A percentile compares a stretch with the other conserved stretches of the same genome.
phyloP scores from a whole-genome alignment of 2,329 filamentous ascomycete genomes.

The Samsoniella hepiali region DNA sequence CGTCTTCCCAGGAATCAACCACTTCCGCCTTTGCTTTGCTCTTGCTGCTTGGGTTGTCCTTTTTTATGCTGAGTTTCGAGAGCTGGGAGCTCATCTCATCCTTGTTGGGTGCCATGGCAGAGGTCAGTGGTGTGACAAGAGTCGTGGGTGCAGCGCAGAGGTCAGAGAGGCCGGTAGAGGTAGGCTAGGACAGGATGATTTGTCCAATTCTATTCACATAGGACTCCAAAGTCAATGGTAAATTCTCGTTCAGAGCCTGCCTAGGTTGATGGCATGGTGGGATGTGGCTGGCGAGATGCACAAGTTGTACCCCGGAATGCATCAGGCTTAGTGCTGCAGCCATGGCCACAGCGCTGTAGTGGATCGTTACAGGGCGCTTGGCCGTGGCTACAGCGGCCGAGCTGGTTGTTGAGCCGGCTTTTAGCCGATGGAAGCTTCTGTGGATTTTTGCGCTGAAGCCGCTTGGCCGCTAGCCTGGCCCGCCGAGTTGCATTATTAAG shows the following conservation, averaged over 20 bases:
- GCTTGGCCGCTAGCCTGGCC: conserved; percentile 19
- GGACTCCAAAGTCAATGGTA: too few species aligned
- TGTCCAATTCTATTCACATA: too few species aligned
- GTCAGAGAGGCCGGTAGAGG: background rate
- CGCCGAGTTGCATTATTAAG: conserved; percentile 29
- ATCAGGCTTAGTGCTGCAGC: background rate
- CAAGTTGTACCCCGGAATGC: background rate
- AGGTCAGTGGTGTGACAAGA: too few species aligned
- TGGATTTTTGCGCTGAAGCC: conserved; percentile 26
- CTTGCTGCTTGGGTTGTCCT: background rate
- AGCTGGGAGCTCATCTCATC: conserved; percentile 30
- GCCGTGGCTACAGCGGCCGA: background rate
- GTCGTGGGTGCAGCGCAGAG: background rate
- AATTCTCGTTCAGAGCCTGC: too few species aligned
- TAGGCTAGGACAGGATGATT: too few species aligned
- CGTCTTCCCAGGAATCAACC: conserved; percentile 54
- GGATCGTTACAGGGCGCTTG: background rate
- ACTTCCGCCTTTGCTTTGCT: conserved; percentile 31
- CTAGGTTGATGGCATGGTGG: too few species aligned
- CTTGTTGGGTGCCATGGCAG: conserved; percentile 20
- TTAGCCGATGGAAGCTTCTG: conserved; percentile 32
- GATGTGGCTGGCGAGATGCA: background rate
- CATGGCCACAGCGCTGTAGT: background rate
- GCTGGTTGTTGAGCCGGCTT: background rate
- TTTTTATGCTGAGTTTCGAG: conserved; percentile 32